phyloP scores from a whole-genome alignment of 2,329 filamentous ascomycete genomes.

The Aspergillus chevalieri region DNA sequence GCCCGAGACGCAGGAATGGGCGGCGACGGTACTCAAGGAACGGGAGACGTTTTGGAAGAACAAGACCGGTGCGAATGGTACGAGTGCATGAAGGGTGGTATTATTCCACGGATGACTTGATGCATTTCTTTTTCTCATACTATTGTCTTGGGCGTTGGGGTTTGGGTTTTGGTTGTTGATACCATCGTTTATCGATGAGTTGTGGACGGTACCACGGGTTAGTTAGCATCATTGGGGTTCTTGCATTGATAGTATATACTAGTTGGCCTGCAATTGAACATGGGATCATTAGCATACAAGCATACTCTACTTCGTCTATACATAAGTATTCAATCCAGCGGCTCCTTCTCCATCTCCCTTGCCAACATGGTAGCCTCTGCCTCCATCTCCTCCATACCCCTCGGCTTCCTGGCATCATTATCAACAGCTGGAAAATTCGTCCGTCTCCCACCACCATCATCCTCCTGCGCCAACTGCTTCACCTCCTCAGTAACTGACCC shows the following conservation, averaged over 20 bases:
- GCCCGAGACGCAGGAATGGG: conserved; percentile 76
- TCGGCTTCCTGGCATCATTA: conserved; percentile 61
- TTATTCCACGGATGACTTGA: not conserved
- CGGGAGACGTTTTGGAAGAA: conserved; percentile 65
- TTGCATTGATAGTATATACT: no score
- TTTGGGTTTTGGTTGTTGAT: conserved; percentile 9
- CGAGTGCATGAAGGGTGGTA: not conserved
- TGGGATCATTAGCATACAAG: not conserved
- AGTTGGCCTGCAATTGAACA: not conserved
- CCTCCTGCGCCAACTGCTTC: conserved; percentile 16
- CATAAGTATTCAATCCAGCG: conserved; percentile 19
- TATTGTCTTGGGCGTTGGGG: not conserved
- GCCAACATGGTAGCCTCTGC: conserved; percentile 56
- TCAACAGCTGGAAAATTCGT: conserved; percentile 65
- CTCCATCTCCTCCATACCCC: conserved; percentile 69
- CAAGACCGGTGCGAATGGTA: conserved; percentile 11
- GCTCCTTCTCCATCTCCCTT: conserved; percentile 32
- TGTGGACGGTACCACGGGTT: not conserved
- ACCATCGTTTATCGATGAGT: conserved; percentile 9
- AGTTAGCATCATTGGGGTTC: not conserved
- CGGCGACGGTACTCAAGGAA: conserved; percentile 67
- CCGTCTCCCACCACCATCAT: conserved; percentile 33
- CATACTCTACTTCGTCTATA: not conserved
- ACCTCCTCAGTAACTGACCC: not conserved
- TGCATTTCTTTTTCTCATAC: not conserved